Base-by-base conservation (phyloP, 805 yeast species). In the Komagataella pseudopastoris region DNA sequence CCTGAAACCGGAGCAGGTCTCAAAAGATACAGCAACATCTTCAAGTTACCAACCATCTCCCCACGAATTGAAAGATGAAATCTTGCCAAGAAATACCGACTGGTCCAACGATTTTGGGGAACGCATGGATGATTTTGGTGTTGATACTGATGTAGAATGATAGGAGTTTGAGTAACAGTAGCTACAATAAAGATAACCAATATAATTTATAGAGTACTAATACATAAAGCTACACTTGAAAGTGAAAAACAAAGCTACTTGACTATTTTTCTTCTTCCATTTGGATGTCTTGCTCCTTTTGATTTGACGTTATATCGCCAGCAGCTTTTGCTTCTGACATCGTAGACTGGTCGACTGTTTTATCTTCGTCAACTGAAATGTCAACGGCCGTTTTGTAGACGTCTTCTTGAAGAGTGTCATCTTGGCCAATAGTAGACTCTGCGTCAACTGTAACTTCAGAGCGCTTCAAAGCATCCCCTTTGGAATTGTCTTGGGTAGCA, bases 41-140 rank as follows among this genome's bases (percentile, higher is more conserved):
- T 30, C 39, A 30, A 30, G 39, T 10, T 30, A 30, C n/a, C 39
- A 30, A 14, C 14, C 14, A 30, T 30, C n/a, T 6, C 10, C 39
- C 46, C 12, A 44, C 46, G n/a, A 44, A 4, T 23, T 48, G 46
- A 72, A 70, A 53, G 71, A 75, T 16, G 54, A 76, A 49, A 54
- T 67, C 30, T 64, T 59, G 53, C 51, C 67, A 59, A 58, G 60
- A 8, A 62, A 81, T 43, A 69, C 65, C 12, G 71, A 77, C 46
- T 90, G 96, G 95, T 66, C 65, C 52, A 88, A 86, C 61, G 81
- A 75, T 16, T 74, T 83, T 62, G 99, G 99, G n/a, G 97, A 91
- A 60, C 75, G 76, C 10, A 68, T 91, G 48, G 76, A 75, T 45
- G 96, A 88, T 65, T 90, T 80, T 63, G 98, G 98, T 0, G 98